Conservation (phyloP, 164 flowering plant species). For the Chimonanthus salicifolius region DNA sequence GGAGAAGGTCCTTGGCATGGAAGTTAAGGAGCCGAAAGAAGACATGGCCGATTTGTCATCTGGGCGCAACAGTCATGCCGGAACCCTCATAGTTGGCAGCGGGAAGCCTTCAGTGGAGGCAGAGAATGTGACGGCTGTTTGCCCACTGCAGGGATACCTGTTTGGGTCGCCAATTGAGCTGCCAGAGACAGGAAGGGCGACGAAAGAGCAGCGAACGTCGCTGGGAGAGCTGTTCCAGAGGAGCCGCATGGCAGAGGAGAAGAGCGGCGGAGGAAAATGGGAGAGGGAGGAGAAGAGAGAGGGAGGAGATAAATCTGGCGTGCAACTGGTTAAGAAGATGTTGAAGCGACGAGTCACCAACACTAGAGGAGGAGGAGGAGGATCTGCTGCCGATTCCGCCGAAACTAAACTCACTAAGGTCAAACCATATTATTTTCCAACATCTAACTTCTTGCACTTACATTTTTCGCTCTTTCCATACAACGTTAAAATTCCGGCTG, state of each 20-base stretch:
- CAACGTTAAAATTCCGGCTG: too few species aligned
- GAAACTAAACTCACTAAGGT: neutral
- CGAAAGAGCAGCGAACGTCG: slow-evolving; percentile 69
- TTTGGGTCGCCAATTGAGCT: slow-evolving; percentile 67
- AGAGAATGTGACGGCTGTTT: slow-evolving; percentile 28
- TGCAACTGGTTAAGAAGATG: slow-evolving; percentile 53
- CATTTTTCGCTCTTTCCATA: neutral
- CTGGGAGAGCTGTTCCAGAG: slow-evolving; percentile 85
- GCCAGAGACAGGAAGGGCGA: slow-evolving; percentile 35
- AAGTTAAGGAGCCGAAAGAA: slow-evolving; percentile 31
- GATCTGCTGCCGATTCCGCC: too few species aligned
- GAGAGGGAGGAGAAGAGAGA: slow-evolving; percentile 28
- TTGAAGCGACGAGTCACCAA: slow-evolving; percentile 36
- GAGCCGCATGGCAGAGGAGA: slow-evolving; percentile 49
- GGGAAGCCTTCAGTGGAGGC: slow-evolving; percentile 45
- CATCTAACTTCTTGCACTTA: neutral
- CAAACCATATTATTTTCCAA: neutral
- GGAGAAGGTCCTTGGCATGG: slow-evolving; percentile 69
- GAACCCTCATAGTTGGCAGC: slow-evolving; percentile 59
- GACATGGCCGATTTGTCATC: slow-evolving; percentile 51
- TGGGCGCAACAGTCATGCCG: slow-evolving; percentile 63
- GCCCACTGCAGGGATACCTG: slow-evolving; percentile 80
- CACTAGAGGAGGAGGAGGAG: too few species aligned
- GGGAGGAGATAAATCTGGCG: slow-evolving; percentile 55
- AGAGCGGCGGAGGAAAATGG: slow-evolving; percentile 23